These are phyloP conservation scores for Aspergillus persii DNA, from an alignment of 2,329 filamentous ascomycete genomes.

Conservation along the genomic window DNA sequence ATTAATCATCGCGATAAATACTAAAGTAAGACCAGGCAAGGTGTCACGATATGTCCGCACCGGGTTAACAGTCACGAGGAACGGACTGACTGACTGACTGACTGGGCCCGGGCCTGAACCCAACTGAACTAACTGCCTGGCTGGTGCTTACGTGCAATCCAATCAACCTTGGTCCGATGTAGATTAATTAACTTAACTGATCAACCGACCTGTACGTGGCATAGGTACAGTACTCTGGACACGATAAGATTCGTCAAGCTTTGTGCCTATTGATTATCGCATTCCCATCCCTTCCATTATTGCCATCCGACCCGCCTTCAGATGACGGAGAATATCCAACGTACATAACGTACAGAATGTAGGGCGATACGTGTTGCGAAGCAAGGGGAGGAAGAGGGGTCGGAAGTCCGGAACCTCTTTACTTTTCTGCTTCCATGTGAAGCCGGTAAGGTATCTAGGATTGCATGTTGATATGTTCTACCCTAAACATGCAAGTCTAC, in stretches of 20 bases:
- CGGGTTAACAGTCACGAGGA: not conserved
- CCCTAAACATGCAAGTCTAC: too few species aligned
- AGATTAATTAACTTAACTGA: not conserved
- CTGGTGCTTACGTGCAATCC: not conserved
- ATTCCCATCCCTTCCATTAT: too few species aligned
- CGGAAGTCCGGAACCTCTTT: too few species aligned
- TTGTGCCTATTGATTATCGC: not conserved
- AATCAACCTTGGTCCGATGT: not conserved
- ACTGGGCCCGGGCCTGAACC: too few species aligned
- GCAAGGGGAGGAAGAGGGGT: not conserved
- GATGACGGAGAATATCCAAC: not conserved
- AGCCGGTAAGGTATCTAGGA: too few species aligned
- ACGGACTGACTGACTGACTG: too few species aligned
- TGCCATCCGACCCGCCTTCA: too few species aligned
- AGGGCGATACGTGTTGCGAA: not conserved
- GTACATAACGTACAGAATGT: not conserved
- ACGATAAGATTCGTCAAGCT: not conserved
- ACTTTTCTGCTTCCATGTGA: too few species aligned
- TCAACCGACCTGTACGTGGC: not conserved
- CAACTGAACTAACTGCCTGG: too few species aligned
- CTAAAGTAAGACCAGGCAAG: not conserved
- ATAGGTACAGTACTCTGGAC: not conserved
- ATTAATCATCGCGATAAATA: too few species aligned
- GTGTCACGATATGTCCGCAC: not conserved
- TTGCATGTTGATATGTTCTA: too few species aligned